These are phyloP conservation scores for Pichia gijzeniarum DNA, from an alignment of 805 yeast species.

Conservation along the genomic window DNA sequence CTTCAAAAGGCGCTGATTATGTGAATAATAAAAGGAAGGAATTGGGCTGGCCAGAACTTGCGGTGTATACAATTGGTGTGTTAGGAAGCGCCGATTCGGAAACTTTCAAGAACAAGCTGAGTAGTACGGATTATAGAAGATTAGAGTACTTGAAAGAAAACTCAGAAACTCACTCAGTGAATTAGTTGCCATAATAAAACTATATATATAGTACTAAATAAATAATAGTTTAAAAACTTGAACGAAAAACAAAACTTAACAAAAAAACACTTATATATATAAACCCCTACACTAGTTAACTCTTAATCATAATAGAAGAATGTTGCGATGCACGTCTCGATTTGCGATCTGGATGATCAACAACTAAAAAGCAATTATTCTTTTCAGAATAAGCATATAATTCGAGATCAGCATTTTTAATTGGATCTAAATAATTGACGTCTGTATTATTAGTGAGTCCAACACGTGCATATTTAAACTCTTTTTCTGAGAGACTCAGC, in stretches of 20 bases:
- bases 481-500: constrained; percentile 72
- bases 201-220: not conserved
- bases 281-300: constrained; percentile 12
- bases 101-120: constrained; percentile 61
- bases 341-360: constrained; percentile 84
- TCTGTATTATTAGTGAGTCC: constrained; percentile 42
- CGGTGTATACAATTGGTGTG: constrained; percentile 50
- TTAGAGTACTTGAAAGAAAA: constrained; percentile 22
- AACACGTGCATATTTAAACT: constrained; percentile 69
- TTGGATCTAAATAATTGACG: constrained; percentile 36
- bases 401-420: constrained; percentile 47
- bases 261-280: not conserved
- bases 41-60: constrained; percentile 47
- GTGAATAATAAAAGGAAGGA: constrained; percentile 62
- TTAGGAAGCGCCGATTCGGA: constrained; percentile 48
- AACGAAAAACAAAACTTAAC: not conserved
- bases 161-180: not conserved
- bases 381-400: constrained; percentile 40
- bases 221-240: not conserved
- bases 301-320: constrained; percentile 55
- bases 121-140: constrained; percentile 75
- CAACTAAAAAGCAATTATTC: constrained; percentile 43
- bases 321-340: constrained; percentile 48
- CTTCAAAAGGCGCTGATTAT: constrained; percentile 63
- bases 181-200: not conserved